These are phyloP conservation scores for Trifolium subterraneum DNA, from an alignment of 306 rosid species.

Conservation along the genomic window DNA sequence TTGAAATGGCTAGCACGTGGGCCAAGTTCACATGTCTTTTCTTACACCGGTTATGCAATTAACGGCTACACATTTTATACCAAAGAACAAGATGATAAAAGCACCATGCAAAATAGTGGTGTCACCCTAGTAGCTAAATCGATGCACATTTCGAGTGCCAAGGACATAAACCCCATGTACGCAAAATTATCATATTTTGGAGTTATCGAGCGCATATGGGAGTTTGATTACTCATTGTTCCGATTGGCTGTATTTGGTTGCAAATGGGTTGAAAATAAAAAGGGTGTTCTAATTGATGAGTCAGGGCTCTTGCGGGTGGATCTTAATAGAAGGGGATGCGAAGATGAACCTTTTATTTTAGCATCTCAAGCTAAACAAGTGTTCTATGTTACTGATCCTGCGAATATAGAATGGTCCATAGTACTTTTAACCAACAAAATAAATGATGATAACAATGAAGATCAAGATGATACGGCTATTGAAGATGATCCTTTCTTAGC, in stretches of 20 bases:
- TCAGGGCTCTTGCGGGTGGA: background rate
- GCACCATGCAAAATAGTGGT: background rate
- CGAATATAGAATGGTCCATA: too few species aligned
- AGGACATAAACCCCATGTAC: background rate
- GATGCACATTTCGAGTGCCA: background rate
- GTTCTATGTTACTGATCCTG: background rate
- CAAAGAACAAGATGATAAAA: background rate
- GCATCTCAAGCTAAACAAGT: background rate
- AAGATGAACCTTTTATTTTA: background rate
- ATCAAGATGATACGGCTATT: background rate
- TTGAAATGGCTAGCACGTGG: background rate
- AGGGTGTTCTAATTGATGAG: background rate
- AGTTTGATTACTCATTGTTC: background rate
- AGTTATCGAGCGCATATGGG: background rate
- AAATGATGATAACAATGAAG: background rate
- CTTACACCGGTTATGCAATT: background rate
- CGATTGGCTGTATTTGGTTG: background rate
- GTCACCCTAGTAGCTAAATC: background rate
- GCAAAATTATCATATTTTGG: background rate
- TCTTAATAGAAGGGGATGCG: background rate
- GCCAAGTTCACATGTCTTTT: background rate
- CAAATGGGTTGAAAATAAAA: background rate
- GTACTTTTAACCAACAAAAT: background rate
- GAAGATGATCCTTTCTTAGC: background rate
- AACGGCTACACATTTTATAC: background rate